Evolutionary conservation across 1,284 basidiomycete genomes (phyloP).

Genomic region (Exobasidium cylindrosporum): DNA sequence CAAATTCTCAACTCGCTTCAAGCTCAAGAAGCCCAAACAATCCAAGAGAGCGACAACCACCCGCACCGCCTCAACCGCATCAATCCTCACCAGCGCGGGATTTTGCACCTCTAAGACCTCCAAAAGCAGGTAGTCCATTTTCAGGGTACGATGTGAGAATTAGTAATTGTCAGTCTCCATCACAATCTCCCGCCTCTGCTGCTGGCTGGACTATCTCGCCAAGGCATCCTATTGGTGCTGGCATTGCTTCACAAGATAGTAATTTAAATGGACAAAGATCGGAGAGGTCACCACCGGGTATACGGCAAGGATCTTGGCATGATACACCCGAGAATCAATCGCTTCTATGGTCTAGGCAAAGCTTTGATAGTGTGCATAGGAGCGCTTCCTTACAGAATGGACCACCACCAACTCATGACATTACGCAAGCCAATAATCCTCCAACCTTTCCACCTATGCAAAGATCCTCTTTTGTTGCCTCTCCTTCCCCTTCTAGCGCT

Average conservation of each 20-base stretch:
- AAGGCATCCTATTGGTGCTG: not conserved
- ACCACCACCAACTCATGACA: not conserved
- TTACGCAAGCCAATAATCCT: too few species aligned
- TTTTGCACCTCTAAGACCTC: constrained; percentile 32
- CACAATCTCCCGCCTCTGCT: not conserved
- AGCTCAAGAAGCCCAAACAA: constrained; percentile 13
- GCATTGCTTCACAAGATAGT: not conserved
- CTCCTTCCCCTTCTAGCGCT: not conserved
- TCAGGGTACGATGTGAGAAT: not conserved
- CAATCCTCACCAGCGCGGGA: not conserved
- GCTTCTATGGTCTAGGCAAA: not conserved
- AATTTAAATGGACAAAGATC: not conserved
- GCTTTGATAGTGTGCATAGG: not conserved
- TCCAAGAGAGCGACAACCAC: constrained; percentile 25
- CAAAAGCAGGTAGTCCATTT: constrained; percentile 33
- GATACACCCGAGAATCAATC: not conserved
- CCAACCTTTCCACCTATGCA: not conserved
- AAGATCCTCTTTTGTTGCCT: not conserved
- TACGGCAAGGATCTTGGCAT: not conserved
- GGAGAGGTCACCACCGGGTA: not conserved
- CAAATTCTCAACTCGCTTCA: constrained; percentile 18
- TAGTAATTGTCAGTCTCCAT: not conserved
- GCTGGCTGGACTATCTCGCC: not conserved
- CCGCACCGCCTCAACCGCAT: constrained; percentile 1
- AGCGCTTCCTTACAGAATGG: not conserved